Evolutionary conservation across 768 basidiomycete species (phyloP).

Genomic region (Leccinum subtestaceum): DNA sequence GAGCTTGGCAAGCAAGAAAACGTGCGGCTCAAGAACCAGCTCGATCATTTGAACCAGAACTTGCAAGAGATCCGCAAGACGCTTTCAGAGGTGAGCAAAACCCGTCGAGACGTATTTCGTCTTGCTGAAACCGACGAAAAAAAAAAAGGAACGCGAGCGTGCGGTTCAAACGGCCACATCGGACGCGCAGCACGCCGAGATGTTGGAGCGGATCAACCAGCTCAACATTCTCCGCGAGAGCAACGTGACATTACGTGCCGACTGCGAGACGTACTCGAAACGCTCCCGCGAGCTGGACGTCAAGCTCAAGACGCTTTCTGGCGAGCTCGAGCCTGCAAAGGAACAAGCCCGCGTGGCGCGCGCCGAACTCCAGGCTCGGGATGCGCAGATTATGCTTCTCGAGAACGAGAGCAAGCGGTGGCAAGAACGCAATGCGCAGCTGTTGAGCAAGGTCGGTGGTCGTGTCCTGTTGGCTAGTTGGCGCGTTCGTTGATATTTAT

Average conservation of each 20-base stretch:
- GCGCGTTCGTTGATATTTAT: not conserved
- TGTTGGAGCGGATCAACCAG: constrained; percentile 84
- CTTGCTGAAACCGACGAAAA: not conserved
- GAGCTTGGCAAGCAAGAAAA: constrained; percentile 80
- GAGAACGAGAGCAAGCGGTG: constrained; percentile 77
- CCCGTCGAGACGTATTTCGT: not conserved
- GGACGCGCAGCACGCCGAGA: constrained; percentile 77
- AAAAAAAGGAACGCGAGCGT: constrained; percentile 65
- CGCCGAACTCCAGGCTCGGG: constrained; percentile 74
- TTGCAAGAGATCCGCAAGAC: constrained; percentile 69
- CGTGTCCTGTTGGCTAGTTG: not conserved
- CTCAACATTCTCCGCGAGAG: constrained; percentile 84
- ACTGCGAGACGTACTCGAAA: constrained; percentile 68
- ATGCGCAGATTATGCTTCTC: constrained; percentile 62
- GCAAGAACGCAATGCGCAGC: constrained; percentile 80
- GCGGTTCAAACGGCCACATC: constrained; percentile 69
- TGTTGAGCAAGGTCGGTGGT: constrained; percentile 70
- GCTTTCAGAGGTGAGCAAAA: constrained; percentile 59
- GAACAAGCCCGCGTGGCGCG: constrained; percentile 63
- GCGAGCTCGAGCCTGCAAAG: constrained; percentile 71
- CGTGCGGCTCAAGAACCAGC: constrained; percentile 66
- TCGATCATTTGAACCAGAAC: constrained; percentile 67
- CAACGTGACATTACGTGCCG: constrained; percentile 79
- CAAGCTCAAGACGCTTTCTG: constrained; percentile 54
- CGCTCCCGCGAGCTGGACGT: constrained; percentile 64